A percentile compares a stretch with the other conserved stretches of the same genome.
phyloP scores from a whole-genome alignment of 2,329 filamentous ascomycete species.

The Penicillium sp. region DNA sequence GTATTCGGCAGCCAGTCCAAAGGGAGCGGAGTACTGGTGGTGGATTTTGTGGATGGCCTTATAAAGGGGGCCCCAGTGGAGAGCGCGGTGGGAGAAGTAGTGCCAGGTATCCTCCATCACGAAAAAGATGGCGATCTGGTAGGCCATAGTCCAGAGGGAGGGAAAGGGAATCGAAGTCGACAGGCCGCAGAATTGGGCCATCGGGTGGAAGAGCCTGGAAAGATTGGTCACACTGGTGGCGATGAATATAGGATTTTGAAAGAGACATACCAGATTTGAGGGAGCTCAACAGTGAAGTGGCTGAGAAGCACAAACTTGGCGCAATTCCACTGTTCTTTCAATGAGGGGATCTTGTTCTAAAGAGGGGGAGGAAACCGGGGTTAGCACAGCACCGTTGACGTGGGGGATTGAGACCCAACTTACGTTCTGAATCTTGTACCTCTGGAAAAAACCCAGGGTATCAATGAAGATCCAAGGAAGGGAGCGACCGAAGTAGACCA shows the following conservation, averaged over 20 bases:
- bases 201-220: slow-evolving; percentile 80
- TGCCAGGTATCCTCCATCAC: slow-evolving; percentile 96
- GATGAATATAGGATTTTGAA: background rate
- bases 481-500: slow-evolving; percentile 88
- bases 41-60: slow-evolving; percentile 98
- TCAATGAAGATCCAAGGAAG: slow-evolving; percentile 94
- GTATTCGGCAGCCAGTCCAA: slow-evolving; percentile 94
- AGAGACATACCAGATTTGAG: slow-evolving; percentile 78
- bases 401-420: background rate
- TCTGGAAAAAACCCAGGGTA: slow-evolving; percentile 19
- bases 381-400: background rate
- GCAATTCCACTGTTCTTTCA: slow-evolving; percentile 91
- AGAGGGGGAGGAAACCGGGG: slow-evolving; percentile 1
- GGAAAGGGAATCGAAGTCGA: slow-evolving; percentile 88
- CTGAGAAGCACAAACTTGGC: slow-evolving; percentile 87
- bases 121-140: slow-evolving; percentile 92
- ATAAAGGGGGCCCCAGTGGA: slow-evolving; percentile 95
- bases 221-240: slow-evolving; percentile 4
- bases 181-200: slow-evolving; percentile 90
- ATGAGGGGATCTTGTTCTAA: slow-evolving; percentile 78
- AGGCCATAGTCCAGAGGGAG: slow-evolving; percentile 75
- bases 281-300: slow-evolving; percentile 96
- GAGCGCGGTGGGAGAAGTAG: slow-evolving; percentile 89
- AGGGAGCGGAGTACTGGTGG: slow-evolving; percentile 97
- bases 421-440: slow-evolving; percentile 15